Base-by-base conservation (phyloP, 129 eudicot genomes). In the Silybum marianum region DNA sequence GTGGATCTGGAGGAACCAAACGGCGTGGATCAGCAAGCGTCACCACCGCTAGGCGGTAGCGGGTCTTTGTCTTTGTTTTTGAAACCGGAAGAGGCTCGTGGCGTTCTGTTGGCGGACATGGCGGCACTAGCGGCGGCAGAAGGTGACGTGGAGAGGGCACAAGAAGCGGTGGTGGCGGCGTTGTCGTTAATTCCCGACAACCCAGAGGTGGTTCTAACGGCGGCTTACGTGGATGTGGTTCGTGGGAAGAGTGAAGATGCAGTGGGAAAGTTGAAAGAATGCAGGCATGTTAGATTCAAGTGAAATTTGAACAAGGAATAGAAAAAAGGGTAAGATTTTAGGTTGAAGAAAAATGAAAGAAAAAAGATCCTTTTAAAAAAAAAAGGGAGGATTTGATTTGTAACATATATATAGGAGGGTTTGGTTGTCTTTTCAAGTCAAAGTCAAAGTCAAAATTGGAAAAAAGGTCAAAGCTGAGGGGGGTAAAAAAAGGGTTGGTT, bases 1-100 rank as follows among this genome's bases (percentile, higher is more conserved):
- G 82, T 84, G 82, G 97, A 89, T 69, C 51, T 38, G 1, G 97
- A 90, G 54, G 98, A 94, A 69, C 77, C 87, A 21, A 88, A 74
- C 75, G 84, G 78, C 4, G 44, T 63, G 2, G 90, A 28, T 28
- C 30, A 90, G 71, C 93, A 77, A 65, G 67, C 81, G 13, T 85
- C 69, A 51, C 65, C 69, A 51, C 65, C 82, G 18, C 85, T 82
- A 66, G 88, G 58, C n/a, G 69, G 77, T n/a, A n/a, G n/a, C n/a
- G n/a, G n/a, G n/a, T n/a, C n/a, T n/a, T n/a, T n/a, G 22, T 51
- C 77, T 74, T 18, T 39, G 46, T 89, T 83, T 75, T 73, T 86
- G 51, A 89, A 83, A 74, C 97, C 99, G 2, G 97, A 90, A 28
- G 93, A 92, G 87, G 99, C 97, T 19, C 93, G 91, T 9, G 97